Evolutionary conservation across 1,284 basidiomycete species (phyloP), one percentile per base, ranked within the genome.

Genomic region (Tetrapyrgos nigripes): DNA sequence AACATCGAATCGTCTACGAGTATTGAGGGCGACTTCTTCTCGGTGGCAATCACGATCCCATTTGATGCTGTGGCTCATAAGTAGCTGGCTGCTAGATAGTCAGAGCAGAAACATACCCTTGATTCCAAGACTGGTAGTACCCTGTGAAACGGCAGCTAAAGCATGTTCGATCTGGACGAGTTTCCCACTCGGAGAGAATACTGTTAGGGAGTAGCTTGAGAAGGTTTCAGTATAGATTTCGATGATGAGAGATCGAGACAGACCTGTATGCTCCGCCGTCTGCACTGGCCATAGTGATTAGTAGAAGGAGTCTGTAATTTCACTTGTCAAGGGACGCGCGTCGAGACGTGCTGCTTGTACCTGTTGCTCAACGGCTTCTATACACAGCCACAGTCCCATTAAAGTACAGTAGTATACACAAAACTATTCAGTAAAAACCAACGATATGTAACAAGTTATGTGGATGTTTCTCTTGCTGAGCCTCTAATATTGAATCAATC

Each of bases 151-250:
- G 23, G 96, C 96, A 58, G 97, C 97, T 60, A 99, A 83, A 43
- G 97, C 97, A 80, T 99, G 97, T 80, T 99, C 97, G 73, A 99
- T 99, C 83, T 99, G 97, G 57, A 97, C 95, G 57, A 98, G 87
- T 83, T 97, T 98, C 64, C 97, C 97, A 68, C 95, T 97, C 52
- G 97, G 97, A 33, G 96, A 98, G 87, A 99, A 99, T 68, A 97
- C 97, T 19, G 97, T 99, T 62, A 99, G 87, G 65, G 97, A 99
- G 84, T 98, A 99, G 73, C 96, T 98, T 72, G 19, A 51, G 21
- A 61, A 44, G 47, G 43, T 53, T 50, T 58, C 55, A 52, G 62
- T 29, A 9, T 27, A 59, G 61, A 55, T 62, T 55, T 44, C 55
- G 47, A 33, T 61, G 17, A 57, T 51, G 61, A 51, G 35, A 19